Base-by-base conservation (phyloP, 2,329 filamentous ascomycete genomes). In the Nemania diffusa region DNA sequence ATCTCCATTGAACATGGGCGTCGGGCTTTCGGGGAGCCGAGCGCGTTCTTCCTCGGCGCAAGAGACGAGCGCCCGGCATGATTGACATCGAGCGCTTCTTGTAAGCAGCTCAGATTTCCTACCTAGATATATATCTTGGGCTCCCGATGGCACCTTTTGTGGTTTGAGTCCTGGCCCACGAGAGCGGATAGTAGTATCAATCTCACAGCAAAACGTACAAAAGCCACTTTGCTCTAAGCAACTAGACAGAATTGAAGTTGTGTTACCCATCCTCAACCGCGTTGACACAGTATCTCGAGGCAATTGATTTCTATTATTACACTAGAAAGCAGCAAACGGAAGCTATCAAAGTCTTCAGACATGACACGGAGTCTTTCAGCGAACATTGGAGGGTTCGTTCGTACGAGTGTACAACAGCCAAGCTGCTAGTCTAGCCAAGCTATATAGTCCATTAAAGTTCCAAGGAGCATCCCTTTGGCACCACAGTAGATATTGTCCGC, bases 21-120 rank as follows among this genome's bases (percentile, higher is more conserved):
- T 2, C 9, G 44, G 42, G 9, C 27, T 40, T 17, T 27, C n/a
- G 37, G 51, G 48, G 22, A 48, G 24, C 9, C 46, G 3, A 34
- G n/a, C 26, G 24, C 17, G n/a, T 11, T 57, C 46, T 29, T 58
- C 61, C 17, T 64, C 61, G 22, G 34, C 61, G n/a, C 61, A 58
- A 15, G 53, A 51, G n/a, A 64, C 44, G 17, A 64, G 34, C 7
- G 53, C 53, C 24, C 32, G 15, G 17, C 61, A 64, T 1, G 61
- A 57, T 7, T 32, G 44, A 22, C 61, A 64, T 34, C 13, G 26
- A 5, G 26, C 2, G 24, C 53, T 57, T 52, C 53, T 64, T 32
- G 46, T 34, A 52, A 57, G 24, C n/a, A 64, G 46, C 32, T 64
- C 61, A 4, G 61, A 57, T 27, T 64, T 64, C 26, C 20, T 57